Conservation (phyloP, 139 green algal species). For the Chlorella sp. region DNA sequence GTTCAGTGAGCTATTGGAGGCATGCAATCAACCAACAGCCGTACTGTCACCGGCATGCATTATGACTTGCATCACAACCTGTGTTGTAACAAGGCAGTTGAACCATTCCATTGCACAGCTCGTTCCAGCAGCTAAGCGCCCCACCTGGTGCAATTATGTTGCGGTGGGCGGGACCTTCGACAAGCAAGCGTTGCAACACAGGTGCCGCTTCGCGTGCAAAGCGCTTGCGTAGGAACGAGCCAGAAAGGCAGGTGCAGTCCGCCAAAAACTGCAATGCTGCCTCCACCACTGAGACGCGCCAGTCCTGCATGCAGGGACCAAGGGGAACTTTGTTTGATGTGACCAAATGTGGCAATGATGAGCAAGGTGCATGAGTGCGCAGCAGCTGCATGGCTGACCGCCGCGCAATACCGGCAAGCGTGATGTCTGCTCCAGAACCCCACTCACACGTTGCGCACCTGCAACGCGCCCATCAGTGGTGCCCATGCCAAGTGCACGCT, state of each 20-base stretch:
- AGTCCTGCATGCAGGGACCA: slow-evolving; percentile 46
- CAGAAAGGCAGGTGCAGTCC: slow-evolving; percentile 36
- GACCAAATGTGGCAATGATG: too few relatives aligned
- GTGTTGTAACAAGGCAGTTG: too few relatives aligned
- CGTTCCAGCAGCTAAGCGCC: too few relatives aligned
- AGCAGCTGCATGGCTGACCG: background rate
- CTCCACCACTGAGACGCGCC: slow-evolving; percentile 53
- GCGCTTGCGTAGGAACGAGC: slow-evolving; percentile 66
- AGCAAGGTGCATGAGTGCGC: background rate
- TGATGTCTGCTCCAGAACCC: too few relatives aligned
- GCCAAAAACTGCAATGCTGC: slow-evolving; percentile 29
- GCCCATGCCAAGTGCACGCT: slow-evolving; percentile 72
- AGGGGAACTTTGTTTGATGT: too few relatives aligned
- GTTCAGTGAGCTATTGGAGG: too few relatives aligned
- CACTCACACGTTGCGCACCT: slow-evolving; percentile 36
- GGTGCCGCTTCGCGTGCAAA: slow-evolving; percentile 72
- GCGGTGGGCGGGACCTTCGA: slow-evolving; percentile 31
- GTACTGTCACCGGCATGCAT: too few relatives aligned
- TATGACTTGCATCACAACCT: too few relatives aligned
- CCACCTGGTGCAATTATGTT: slow-evolving; percentile 38
- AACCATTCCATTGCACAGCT: too few relatives aligned
- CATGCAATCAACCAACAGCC: too few relatives aligned
- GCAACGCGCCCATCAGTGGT: slow-evolving; percentile 63
- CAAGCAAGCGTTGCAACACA: slow-evolving; percentile 62
- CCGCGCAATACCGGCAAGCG: too few relatives aligned